phyloP scores from a whole-genome alignment of 2,329 filamentous ascomycete species.

The Leptographium wingfieldii region DNA sequence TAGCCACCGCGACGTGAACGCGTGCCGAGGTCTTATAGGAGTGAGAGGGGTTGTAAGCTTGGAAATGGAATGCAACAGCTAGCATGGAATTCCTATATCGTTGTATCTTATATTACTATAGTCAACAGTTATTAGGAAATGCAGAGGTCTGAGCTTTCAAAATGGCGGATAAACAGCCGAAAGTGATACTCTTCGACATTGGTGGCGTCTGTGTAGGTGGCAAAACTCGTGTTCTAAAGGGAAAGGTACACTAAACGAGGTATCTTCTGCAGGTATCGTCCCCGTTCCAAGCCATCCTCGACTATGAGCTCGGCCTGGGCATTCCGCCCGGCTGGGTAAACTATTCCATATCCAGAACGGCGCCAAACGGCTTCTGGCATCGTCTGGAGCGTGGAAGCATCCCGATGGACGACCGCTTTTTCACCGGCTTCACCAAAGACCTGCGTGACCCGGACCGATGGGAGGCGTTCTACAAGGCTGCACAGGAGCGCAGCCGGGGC shows the following conservation, averaged over 20 bases:
- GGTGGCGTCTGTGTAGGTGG: conserved; percentile 86
- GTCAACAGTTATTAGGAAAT: background rate
- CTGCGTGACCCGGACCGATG: conserved; percentile 56
- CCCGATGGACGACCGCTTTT: conserved; percentile 61
- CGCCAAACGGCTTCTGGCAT: conserved; percentile 77
- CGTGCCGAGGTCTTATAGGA: conserved; percentile 6
- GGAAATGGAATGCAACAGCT: background rate
- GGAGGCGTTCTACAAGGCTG: conserved; percentile 46
- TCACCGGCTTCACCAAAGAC: conserved; percentile 61
- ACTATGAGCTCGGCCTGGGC: conserved; percentile 65
- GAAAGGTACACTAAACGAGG: conserved; percentile 5
- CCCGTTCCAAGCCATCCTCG: conserved; percentile 83
- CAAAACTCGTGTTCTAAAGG: background rate
- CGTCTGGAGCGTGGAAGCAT: conserved; percentile 76
- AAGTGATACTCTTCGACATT: conserved; percentile 83
- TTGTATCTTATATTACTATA: background rate
- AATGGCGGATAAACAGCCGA: conserved; percentile 43
- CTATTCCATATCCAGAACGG: conserved; percentile 67
- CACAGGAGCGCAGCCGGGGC: conserved; percentile 13
- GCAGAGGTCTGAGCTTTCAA: background rate
- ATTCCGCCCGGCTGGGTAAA: conserved; percentile 90
- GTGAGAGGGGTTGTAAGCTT: background rate
- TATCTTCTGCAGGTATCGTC: conserved; percentile 56
- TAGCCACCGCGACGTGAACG: background rate
- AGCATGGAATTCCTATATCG: background rate